Base-by-base conservation (phyloP, 2,329 filamentous ascomycete genomes). In the Dothideomycetes sp. region DNA sequence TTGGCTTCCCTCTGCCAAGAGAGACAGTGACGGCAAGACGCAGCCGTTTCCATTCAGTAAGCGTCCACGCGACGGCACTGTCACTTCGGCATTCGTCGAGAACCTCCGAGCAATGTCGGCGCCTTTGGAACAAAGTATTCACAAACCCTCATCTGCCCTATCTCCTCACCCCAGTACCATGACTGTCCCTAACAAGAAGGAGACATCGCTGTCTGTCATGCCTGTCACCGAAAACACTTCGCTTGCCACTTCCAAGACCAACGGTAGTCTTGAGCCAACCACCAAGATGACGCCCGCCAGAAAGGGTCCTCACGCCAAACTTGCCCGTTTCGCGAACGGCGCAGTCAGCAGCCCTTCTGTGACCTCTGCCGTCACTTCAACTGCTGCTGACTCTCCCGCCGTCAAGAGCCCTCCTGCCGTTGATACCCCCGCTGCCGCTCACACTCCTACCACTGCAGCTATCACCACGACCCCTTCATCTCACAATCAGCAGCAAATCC, bases 241-340 rank as follows among this genome's bases (percentile, higher is more conserved):
- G 11, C n/a, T 18, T 33, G 17, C 15, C n/a, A 7, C 30, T 22
- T 11, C 22, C 1, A 24, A 24, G 12, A 11, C 12, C 22, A 24
- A 24, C 7, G 22, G 12, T 11, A 11, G 7, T 11, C 7, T 11
- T 11, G 22, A 24, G 7, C 7, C 7, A 7, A 11, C 7, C 22
- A 11, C 7, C 22, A 24, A 24, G 22, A 24, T 11, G 7, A 7
- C 7, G 22, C 5, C 18, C n/a, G 10, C 25, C 18, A 8, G 19
- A 18, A 13, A 40, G 7, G 9, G 15, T 4, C 37, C 20, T 29
- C 32, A 39, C 8, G 23, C 37, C 9, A 32, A 28, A 3, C 37
- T 40, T n/a, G 37, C 22, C 16, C 28, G 33, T 27, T 29, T 40
- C 4, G 27, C 28, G 22, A 40, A 40, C 16, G 37, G 37, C 23